Conservation (phyloP, 306 rosid genomes). For the Cicer bijugum region DNA sequence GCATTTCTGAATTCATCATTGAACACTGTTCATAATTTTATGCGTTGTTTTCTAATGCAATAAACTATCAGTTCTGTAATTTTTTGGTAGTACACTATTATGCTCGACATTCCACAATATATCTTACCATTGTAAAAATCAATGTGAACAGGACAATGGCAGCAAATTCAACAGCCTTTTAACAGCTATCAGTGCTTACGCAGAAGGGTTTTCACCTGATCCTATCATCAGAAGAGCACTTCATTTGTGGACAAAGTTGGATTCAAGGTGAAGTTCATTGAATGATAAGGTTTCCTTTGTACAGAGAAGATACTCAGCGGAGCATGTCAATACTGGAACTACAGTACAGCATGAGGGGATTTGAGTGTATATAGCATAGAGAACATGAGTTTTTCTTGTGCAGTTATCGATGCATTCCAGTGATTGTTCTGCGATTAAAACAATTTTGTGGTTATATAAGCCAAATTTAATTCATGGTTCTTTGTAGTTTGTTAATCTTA, state of each 20-base stretch:
- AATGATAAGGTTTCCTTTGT: slow-evolving; percentile 35
- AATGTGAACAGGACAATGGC: slow-evolving; percentile 71
- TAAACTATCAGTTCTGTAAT: neutral
- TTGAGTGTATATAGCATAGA: slow-evolving; percentile 39
- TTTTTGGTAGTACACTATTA: neutral
- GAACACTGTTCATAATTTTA: neutral
- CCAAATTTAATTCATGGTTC: neutral
- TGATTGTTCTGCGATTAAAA: neutral
- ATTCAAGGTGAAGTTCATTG: slow-evolving; percentile 41
- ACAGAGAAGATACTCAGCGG: slow-evolving; percentile 35
- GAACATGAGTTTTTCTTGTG: slow-evolving; percentile 21
- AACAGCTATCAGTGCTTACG: slow-evolving; percentile 86
- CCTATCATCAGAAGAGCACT: slow-evolving; percentile 70
- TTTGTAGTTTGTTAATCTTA: slow-evolving; percentile 4
- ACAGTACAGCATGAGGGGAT: slow-evolving; percentile 4
- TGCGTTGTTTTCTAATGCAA: slow-evolving; percentile 15
- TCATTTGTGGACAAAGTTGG: slow-evolving; percentile 57
- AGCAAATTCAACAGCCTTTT: slow-evolving; percentile 62
- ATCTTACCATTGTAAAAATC: slow-evolving; percentile 11
- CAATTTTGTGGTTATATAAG: neutral
- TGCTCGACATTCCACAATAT: neutral
- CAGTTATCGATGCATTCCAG: slow-evolving; percentile 17
- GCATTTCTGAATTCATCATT: slow-evolving; percentile 22
- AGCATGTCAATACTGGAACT: slow-evolving; percentile 31
- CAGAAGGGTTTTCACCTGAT: slow-evolving; percentile 90